phyloP scores from a whole-genome alignment of 2,329 filamentous ascomycete genomes.

The Scedosporium minutisporum region DNA sequence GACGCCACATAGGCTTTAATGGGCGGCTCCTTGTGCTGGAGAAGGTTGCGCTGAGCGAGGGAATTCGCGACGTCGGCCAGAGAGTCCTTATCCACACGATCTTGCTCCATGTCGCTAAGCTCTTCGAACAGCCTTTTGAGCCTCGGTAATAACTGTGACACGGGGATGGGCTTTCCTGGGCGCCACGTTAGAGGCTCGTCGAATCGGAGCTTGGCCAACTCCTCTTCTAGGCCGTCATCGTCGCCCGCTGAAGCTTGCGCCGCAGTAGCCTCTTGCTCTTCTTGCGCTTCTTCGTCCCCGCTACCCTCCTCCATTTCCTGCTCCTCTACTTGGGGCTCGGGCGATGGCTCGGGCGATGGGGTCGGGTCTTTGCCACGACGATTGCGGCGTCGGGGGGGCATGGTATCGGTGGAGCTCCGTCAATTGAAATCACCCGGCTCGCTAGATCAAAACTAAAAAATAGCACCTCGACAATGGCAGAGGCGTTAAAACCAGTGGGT shows the following conservation, averaged over 20 bases:
- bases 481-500: background rate
- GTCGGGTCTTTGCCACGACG: slow-evolving; percentile 73
- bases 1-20: slow-evolving; percentile 82
- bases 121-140: slow-evolving; percentile 75
- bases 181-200: slow-evolving; percentile 83
- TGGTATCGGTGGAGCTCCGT: slow-evolving; percentile 11
- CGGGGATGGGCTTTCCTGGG: slow-evolving; percentile 79
- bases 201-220: slow-evolving; percentile 54
- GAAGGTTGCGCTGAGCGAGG: slow-evolving; percentile 68
- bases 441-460: background rate
- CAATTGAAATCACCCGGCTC: background rate
- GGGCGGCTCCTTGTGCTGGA: slow-evolving; percentile 87
- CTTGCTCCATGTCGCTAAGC: slow-evolving; percentile 77
- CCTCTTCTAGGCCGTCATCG: slow-evolving; percentile 10
- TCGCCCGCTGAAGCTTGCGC: slow-evolving; percentile 3
- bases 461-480: background rate
- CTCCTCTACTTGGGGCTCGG: slow-evolving; percentile 7
- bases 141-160: slow-evolving; percentile 70
- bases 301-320: slow-evolving; percentile 5
- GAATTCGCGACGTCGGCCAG: slow-evolving; percentile 76
- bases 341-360: slow-evolving; percentile 3
- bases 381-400: slow-evolving; percentile 62
- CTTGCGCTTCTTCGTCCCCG: slow-evolving; percentile 4
- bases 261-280: slow-evolving; percentile 11
- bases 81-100: slow-evolving; percentile 74